Evolutionary conservation across 768 basidiomycete genomes (phyloP), one percentile per base, ranked within the genome.

Genomic region (Kwoniella botswanensis): DNA sequence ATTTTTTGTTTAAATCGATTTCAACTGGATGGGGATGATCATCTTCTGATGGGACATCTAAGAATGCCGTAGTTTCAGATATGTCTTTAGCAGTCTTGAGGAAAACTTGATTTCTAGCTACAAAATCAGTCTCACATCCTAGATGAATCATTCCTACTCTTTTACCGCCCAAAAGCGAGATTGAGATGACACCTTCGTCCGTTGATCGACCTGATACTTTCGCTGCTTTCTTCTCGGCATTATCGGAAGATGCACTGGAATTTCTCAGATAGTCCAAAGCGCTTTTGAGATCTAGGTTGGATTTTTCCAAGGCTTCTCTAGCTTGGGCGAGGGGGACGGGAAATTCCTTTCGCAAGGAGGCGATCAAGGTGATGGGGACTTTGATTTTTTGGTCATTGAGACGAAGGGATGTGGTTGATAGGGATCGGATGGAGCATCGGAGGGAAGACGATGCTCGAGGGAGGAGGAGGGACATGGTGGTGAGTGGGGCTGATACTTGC

Each of bases 51-150:
- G 71, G 77, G 21, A 89, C 87, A 65, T 89, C 88, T 54, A 92
- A 85, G 78, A 89, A 92, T 6, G 93, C 93, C 43, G 90, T 89
- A 1, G 92, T 93, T 75, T 92, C 90, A 17, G 93, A 91, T 74
- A 97, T 90, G 76, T 93, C 90, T 52, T 87, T 86, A 13, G 92
- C 91, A 50, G 95, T 88, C 65, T 87, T 86, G 17, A 88, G 86
- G 77, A 98, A 98, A 13, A 93, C 86, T 68, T 90, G 88, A 76
- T 93, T 95, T 73, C 92, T 85, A 24, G 90, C 93, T 35, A 98
- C 95, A 81, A 97, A 98, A 85, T 98, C 95, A 63, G 95, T 97
- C 85, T 98, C 95, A 85, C 95, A 98, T 76, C 93, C 93, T 71
- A 97, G 86, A 83, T 98, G 95, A 67, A 98, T 86, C 88, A 97